phyloP scores from a whole-genome alignment of 164 flowering plant genomes.

The Magnolia changhungtana region DNA sequence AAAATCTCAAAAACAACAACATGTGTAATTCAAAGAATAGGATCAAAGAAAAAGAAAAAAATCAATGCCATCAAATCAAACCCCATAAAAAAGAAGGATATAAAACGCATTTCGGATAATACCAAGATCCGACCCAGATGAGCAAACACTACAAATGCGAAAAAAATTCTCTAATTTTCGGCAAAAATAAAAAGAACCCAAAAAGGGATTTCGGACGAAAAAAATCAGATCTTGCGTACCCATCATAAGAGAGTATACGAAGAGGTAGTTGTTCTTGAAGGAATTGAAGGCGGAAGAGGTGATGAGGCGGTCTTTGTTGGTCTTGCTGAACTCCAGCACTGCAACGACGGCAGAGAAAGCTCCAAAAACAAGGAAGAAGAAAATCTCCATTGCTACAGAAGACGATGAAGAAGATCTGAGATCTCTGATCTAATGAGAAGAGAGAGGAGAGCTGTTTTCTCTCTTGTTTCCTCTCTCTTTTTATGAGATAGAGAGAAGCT shows the following conservation, averaged over 20 bases:
- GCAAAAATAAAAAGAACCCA: background rate
- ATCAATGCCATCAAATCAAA: background rate
- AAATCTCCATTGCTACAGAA: slow-evolving; percentile 61
- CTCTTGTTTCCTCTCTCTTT: background rate
- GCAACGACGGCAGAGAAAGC: slow-evolving; percentile 64
- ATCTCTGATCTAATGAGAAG: background rate
- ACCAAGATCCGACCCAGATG: slow-evolving; percentile 8
- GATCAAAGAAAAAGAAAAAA: background rate
- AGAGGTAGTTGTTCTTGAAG: slow-evolving; percentile 93
- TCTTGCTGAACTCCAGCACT: slow-evolving; percentile 78
- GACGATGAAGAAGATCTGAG: background rate
- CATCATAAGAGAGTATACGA: slow-evolving; percentile 99
- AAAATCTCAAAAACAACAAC: background rate
- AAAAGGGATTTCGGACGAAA: background rate
- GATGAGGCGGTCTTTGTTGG: slow-evolving; percentile 77
- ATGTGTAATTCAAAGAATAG: background rate
- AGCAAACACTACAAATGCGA: slow-evolving; percentile 1
- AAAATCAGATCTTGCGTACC: slow-evolving; percentile 40
- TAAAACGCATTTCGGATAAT: background rate
- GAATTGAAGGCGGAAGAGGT: slow-evolving; percentile 79
- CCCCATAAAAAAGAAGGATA: background rate
- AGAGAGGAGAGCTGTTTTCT: background rate
- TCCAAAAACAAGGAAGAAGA: slow-evolving; percentile 80
- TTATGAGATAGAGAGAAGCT: too few species aligned
- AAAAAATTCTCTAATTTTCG: background rate